phyloP scores from a whole-genome alignment of 2,329 filamentous ascomycete species.

The Pseudodiploospora longispora region DNA sequence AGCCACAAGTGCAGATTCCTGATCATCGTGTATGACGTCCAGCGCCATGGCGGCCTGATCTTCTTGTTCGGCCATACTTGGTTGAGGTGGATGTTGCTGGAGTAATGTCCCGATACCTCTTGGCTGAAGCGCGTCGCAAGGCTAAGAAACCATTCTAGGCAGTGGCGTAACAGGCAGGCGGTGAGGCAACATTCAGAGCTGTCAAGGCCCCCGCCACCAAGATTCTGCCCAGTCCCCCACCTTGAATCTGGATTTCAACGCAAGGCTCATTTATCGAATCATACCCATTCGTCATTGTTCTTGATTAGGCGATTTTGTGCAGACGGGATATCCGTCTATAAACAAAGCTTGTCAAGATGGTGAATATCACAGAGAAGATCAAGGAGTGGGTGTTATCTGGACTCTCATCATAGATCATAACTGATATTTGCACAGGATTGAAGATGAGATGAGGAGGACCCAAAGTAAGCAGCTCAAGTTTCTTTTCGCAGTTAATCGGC shows the following conservation, averaged over 20 bases:
- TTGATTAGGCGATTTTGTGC: background rate
- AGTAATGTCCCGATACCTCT: constrained; percentile 9
- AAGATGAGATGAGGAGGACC: constrained; percentile 98
- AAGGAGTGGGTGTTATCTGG: constrained; percentile 66
- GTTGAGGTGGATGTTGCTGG: constrained; percentile 15
- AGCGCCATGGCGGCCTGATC: constrained; percentile 19
- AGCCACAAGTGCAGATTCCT: constrained; percentile 26
- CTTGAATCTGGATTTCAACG: constrained; percentile 15
- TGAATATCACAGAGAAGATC: constrained; percentile 99
- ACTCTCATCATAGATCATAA: constrained; percentile 5
- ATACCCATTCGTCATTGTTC: background rate
- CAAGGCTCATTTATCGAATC: constrained; percentile 4
- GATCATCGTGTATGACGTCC: constrained; percentile 18
- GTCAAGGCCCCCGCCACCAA: constrained; percentile 10
- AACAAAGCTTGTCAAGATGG: constrained; percentile 56
- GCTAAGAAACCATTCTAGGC: constrained; percentile 12
- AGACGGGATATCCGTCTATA: constrained; percentile 24
- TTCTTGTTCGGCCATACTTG: constrained; percentile 24
- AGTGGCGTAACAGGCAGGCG: constrained; percentile 18
- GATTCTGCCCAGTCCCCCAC: constrained; percentile 20
- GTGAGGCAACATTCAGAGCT: constrained; percentile 12
- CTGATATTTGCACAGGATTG: constrained; percentile 61
- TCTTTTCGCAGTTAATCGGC: too few relatives aligned
- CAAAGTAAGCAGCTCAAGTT: constrained; percentile 63
- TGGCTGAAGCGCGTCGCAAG: constrained; percentile 11